A percentile compares a stretch with the other conserved stretches of the same genome.
Conservation (phyloP, 1,139 yeast species). For the Taphrina sp. region DNA sequence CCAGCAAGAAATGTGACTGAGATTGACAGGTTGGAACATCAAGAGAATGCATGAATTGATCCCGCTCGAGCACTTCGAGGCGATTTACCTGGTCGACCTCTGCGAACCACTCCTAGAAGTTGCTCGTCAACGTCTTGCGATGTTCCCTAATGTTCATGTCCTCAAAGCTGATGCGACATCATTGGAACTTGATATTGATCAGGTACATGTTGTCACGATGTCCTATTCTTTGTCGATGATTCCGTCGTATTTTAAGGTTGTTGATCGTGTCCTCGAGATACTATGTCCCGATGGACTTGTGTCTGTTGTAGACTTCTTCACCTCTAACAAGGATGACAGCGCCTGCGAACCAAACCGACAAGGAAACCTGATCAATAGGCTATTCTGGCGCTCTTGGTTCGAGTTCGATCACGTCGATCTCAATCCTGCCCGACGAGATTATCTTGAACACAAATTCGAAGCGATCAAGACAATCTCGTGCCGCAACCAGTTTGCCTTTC, state of each 20-base stretch:
- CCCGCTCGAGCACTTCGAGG: slow-evolving; percentile 52
- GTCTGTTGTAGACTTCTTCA: slow-evolving; percentile 77
- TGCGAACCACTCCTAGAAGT: slow-evolving; percentile 74
- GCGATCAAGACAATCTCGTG: slow-evolving; percentile 71
- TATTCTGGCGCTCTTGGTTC: slow-evolving; percentile 85
- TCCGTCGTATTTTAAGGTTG: slow-evolving; percentile 62
- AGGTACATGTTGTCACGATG: slow-evolving; percentile 70
- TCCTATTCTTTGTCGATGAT: slow-evolving; percentile 82
- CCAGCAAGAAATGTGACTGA: slow-evolving; percentile 48
- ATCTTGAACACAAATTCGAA: slow-evolving; percentile 76
- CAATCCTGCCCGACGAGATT: slow-evolving; percentile 78
- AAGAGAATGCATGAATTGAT: slow-evolving; percentile 60
- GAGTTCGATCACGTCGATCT: slow-evolving; percentile 78
- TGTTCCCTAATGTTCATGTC: slow-evolving; percentile 66
- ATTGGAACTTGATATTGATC: slow-evolving; percentile 55
- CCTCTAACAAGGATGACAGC: slow-evolving; percentile 44
- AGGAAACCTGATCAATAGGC: slow-evolving; percentile 45
- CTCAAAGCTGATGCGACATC: slow-evolving; percentile 63
- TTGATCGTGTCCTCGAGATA: slow-evolving; percentile 61
- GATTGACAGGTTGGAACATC: slow-evolving; percentile 85
- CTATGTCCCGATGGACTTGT: slow-evolving; percentile 60
- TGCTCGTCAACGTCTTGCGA: slow-evolving; percentile 59
- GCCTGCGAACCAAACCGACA: slow-evolving; percentile 15
- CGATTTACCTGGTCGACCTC: slow-evolving; percentile 69
- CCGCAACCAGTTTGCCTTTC: slow-evolving; percentile 51